phyloP scores from a whole-genome alignment of 2,329 filamentous ascomycete genomes.

The Monilinia vaccinii-corymbosi region DNA sequence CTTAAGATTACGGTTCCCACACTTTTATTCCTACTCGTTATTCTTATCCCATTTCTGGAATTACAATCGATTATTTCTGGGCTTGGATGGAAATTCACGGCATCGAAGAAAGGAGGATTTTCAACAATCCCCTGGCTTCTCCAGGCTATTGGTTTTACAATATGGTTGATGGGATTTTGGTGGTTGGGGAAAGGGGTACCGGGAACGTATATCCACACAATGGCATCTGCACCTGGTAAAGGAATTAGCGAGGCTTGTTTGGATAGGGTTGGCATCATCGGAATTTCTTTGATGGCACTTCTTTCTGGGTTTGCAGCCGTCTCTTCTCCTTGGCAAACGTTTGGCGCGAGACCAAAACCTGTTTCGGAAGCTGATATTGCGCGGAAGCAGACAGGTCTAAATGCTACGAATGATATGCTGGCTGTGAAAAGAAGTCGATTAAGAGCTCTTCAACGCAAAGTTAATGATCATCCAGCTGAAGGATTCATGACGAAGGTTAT shows the following conservation, averaged over 20 bases:
- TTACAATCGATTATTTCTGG: slow-evolving; percentile 47
- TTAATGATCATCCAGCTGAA: slow-evolving; percentile 33
- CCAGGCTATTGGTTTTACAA: slow-evolving; percentile 50
- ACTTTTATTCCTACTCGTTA: slow-evolving; percentile 62
- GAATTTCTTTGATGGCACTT: slow-evolving; percentile 77
- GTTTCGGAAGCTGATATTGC: slow-evolving; percentile 67
- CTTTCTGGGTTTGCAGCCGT: slow-evolving; percentile 88
- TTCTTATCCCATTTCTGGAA: slow-evolving; percentile 71
- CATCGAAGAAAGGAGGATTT: slow-evolving; percentile 45
- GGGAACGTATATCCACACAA: slow-evolving; percentile 39
- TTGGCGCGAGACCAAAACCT: slow-evolving; percentile 54
- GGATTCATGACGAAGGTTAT: slow-evolving; percentile 68
- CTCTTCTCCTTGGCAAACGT: slow-evolving; percentile 77
- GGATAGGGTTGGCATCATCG: slow-evolving; percentile 71
- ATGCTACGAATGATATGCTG: slow-evolving; percentile 73
- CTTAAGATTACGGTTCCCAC: slow-evolving; percentile 61
- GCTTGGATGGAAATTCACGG: slow-evolving; percentile 53
- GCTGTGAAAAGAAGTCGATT: slow-evolving; percentile 64
- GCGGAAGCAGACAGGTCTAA: slow-evolving; percentile 69
- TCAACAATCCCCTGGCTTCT: slow-evolving; percentile 55
- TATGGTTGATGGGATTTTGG: slow-evolving; percentile 72
- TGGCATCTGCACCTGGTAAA: slow-evolving; percentile 33
- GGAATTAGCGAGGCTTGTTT: slow-evolving; percentile 40
- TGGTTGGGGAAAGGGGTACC: slow-evolving; percentile 58
- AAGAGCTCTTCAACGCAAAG: slow-evolving; percentile 59